Percentiles rank a stretch among this genome's conserved stretches.
Conservation (phyloP, 345 rosid genomes). For the Hibiscus tridactylites region DNA sequence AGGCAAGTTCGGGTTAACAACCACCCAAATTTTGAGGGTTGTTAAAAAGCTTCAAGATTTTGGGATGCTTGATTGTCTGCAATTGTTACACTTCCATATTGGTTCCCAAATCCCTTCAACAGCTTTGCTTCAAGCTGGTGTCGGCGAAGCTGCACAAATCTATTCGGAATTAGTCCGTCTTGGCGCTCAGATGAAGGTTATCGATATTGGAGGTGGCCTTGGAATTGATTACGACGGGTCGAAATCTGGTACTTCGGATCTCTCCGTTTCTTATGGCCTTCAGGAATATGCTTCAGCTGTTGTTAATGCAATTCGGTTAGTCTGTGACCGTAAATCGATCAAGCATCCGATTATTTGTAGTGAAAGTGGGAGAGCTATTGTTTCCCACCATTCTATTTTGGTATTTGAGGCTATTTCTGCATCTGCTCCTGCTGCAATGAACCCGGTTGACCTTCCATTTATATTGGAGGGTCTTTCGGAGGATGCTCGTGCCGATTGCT, state of each 20-base stretch:
- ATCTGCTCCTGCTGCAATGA: constrained; percentile 17
- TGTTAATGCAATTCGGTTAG: constrained; percentile 52
- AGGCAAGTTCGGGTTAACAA: background rate
- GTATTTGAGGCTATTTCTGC: constrained; percentile 80
- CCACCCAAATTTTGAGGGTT: constrained; percentile 57
- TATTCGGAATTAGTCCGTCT: constrained; percentile 86
- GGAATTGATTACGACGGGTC: constrained; percentile 96
- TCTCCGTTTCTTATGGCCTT: constrained; percentile 77
- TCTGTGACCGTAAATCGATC: constrained; percentile 63
- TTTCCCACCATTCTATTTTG: constrained; percentile 84
- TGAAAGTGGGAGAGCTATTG: constrained; percentile 92
- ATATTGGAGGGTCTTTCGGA: constrained; percentile 48
- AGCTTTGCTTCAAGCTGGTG: constrained; percentile 60
- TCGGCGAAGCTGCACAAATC: constrained; percentile 81
- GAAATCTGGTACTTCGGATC: constrained; percentile 69
- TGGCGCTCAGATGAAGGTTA: constrained; percentile 72
- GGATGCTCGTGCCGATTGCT: constrained; percentile 53
- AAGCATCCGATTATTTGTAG: constrained; percentile 82
- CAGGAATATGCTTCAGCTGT: constrained; percentile 85
- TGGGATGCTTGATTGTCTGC: constrained; percentile 82
- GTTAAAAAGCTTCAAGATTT: constrained; percentile 50
- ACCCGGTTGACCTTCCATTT: constrained; percentile 36
- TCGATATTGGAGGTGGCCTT: constrained; percentile 89
- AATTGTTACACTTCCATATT: constrained; percentile 82
- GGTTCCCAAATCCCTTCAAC: constrained; percentile 98